Conservation (phyloP, 148 eudicot genomes). For the Chenopodium album region DNA sequence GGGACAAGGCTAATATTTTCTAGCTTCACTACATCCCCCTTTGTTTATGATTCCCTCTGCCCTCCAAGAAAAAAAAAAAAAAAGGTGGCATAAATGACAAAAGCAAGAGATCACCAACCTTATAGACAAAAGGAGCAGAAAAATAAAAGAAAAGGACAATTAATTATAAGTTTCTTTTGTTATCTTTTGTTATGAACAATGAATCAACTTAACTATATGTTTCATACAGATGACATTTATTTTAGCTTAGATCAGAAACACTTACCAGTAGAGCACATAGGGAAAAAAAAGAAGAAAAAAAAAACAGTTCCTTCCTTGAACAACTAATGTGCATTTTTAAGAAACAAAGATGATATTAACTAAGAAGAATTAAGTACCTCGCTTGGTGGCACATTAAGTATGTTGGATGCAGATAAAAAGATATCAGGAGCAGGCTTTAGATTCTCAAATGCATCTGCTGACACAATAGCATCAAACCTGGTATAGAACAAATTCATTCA, state of each 20-base stretch:
- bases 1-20: not conserved
- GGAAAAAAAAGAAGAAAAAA: too few relatives aligned
- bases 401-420: constrained; percentile 83
- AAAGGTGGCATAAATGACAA: not conserved
- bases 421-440: constrained; percentile 98
- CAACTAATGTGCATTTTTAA: not conserved
- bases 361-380: constrained; percentile 49
- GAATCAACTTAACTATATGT: not conserved
- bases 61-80: too few relatives aligned
- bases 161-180: not conserved
- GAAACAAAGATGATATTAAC: constrained; percentile 4
- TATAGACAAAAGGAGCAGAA: not conserved
- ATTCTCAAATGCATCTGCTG: constrained; percentile 97
- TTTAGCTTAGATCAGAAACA: not conserved
- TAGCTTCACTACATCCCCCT: not conserved
- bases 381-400: constrained; percentile 62
- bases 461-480: constrained; percentile 99
- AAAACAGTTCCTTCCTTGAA: not conserved
- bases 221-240: not conserved
- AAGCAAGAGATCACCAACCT: not conserved
- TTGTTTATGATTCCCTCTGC: not conserved
- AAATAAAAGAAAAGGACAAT: not conserved
- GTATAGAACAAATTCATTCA: not conserved
- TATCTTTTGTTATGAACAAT: not conserved
- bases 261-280: not conserved